phyloP scores from a whole-genome alignment of 345 rosid species.

The Erucastrum elatum region DNA sequence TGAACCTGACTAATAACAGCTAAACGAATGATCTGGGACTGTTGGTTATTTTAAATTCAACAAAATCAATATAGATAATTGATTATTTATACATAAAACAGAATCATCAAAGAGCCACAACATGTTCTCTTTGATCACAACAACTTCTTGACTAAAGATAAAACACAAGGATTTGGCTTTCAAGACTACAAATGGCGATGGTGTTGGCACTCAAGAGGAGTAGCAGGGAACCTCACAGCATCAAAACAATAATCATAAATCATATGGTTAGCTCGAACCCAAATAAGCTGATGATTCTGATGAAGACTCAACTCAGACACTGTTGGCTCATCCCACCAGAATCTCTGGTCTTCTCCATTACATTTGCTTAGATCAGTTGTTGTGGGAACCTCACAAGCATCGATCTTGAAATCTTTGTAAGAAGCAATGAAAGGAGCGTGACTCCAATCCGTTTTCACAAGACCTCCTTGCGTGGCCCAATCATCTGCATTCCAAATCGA shows the following conservation, averaged over 20 bases:
- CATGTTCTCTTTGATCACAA: slow-evolving; percentile 29
- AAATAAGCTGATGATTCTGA: slow-evolving; percentile 90
- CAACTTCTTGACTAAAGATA: neutral
- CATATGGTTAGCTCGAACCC: slow-evolving; percentile 93
- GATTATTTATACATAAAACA: slow-evolving; percentile 38
- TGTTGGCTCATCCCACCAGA: slow-evolving; percentile 93
- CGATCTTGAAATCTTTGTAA: slow-evolving; percentile 76
- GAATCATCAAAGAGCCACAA: slow-evolving; percentile 35
- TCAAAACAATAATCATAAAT: slow-evolving; percentile 87
- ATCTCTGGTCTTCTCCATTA: slow-evolving; percentile 54
- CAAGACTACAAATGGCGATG: slow-evolving; percentile 71
- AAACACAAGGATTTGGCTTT: neutral
- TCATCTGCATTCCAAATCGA: slow-evolving; percentile 99
- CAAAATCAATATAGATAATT: slow-evolving; percentile 7
- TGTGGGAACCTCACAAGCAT: slow-evolving; percentile 74
- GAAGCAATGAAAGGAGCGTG: slow-evolving; percentile 93
- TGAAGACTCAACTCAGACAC: slow-evolving; percentile 70
- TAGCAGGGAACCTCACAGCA: slow-evolving; percentile 65
- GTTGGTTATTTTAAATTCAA: neutral
- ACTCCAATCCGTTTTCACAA: slow-evolving; percentile 91
- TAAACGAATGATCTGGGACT: slow-evolving; percentile 24
- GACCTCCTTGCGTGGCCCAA: slow-evolving; percentile 99
- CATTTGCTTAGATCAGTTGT: slow-evolving; percentile 52
- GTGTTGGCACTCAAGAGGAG: slow-evolving; percentile 86
- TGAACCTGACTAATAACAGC: too few species aligned